Base-by-base conservation (phyloP, 768 basidiomycete genomes). In the Sistotremastrum suecicum region DNA sequence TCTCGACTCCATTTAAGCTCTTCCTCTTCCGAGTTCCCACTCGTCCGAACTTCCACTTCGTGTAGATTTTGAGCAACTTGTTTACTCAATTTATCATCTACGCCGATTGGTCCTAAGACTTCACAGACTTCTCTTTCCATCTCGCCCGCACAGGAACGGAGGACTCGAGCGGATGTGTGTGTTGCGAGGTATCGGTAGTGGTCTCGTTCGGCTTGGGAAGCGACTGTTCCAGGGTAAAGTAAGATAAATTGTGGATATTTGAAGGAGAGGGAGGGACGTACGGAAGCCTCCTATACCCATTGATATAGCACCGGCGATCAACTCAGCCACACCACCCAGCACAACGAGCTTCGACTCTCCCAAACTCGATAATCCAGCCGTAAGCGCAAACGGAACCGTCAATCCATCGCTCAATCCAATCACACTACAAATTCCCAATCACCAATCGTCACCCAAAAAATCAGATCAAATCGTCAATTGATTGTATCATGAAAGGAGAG, bases 281-380 rank as follows among this genome's bases (percentile, higher is more conserved):
- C 61, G 80, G 72, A 94, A 97, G 12, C 94, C 94, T 44, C 95
- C 95, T 37, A 99, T 85, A 50, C 95, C 95, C 94, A 99, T 99
- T 2, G 86, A 90, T 40, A 98, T 86, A 8, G 92, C 87, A 5
- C 95, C 95, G 1, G 92, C 89, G 47, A 94, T 88, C 53, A 99
- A 80, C 60, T 99, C 95, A 1, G 95, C 94, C 34, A 95, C 66
- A 10, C 95, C 95, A 45, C 90, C 94, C 31, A 94, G 74, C 42
- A 94, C 83, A 51, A 99, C 95, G n/a, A 97, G 72, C 45, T 72
- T 78, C 5, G 88, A 90, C 48, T 85, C 79, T 41, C 92, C 92
- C 36, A 95, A 72, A 7, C 90, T 83, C 7, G 86, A 85, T 29
- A 92, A 73, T 46, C 90, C 90, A 4, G 90, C 90, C 2, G 90